Base-by-base conservation (phyloP, 2,329 filamentous ascomycete genomes). In the Annulohypoxylon truncatum region DNA sequence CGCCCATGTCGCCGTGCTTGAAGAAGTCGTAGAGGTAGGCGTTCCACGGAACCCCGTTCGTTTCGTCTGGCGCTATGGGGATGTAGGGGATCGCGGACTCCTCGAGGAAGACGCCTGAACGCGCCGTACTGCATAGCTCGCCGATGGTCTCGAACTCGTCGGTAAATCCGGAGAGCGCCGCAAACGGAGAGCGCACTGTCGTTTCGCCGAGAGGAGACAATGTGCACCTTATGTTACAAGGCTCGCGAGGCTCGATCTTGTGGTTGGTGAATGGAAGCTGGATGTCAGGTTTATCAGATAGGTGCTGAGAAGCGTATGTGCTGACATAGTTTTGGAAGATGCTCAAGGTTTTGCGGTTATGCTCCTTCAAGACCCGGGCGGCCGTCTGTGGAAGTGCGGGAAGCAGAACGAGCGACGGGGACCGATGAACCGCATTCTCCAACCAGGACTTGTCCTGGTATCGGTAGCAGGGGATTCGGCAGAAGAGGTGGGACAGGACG, bases 21-120 rank as follows among this genome's bases (percentile, higher is more conserved):
- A 87, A 94, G 78, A 94, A 95, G 76, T 94, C 90, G 64, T 90
- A 88, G 0, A 94, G 79, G 73, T 92, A 92, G 0, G 89, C 88
- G 69, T 92, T 92, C 64, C 89, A 82, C 0, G 85, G 85, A 10
- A 77, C 75, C 7, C 64, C 77, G 67, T 61, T 53, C 2, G 83
- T 81, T 56, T 90, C 86, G 24, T 88, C 80, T 0, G 87, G 86
- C 70, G 85, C 85, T 9, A 92, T 78, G 4, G 84, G 83, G 3
- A 94, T 82, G 74, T 91, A 87, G 0, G 92, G 92, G 22, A 95
- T 87, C 1, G 90, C 89, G 0, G 89, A 85, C 72, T 92, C 86
- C 72, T 95, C 92, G 0, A 95, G 84, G 79, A 93, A 94, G 0
- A 95, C 87, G 0, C 88, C 91, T 5, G 82, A 82, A 26, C 92